Percentiles rank a stretch among this genome's conserved stretches.
Conservation (phyloP, 1,284 basidiomycete genomes). For the Meripilus lineatus region DNA sequence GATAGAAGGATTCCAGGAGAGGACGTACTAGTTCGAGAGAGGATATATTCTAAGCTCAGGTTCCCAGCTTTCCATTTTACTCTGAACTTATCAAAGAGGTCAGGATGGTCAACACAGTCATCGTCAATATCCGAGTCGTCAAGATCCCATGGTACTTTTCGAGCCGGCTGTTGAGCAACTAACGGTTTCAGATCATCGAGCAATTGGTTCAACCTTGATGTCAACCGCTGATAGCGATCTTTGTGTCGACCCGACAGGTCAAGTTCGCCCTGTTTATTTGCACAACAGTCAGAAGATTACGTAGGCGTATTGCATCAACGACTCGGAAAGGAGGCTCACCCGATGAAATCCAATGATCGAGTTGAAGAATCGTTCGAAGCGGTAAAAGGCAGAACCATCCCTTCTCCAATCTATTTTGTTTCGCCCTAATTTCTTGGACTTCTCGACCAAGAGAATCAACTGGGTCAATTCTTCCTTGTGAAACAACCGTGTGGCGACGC, state of each 20-base stretch:
- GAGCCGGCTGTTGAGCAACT: neutral
- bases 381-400: neutral
- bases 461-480: no score
- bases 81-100: neutral
- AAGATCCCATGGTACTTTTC: neutral
- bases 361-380: neutral
- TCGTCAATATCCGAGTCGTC: neutral
- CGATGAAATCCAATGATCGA: conserved; percentile 1
- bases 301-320: neutral
- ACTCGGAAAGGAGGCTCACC: no score
- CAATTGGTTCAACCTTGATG: neutral
- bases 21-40: neutral
- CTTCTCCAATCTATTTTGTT: no score
- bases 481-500: no score
- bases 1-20: no score
- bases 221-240: neutral
- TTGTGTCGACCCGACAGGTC: conserved; percentile 1
- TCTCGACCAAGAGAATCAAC: no score
- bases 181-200: neutral
- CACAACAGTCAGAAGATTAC: no score
- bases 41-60: neutral
- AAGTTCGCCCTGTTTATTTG: neutral
- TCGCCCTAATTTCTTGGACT: neutral
- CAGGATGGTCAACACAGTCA: neutral
- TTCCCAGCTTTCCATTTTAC: neutral